A percentile compares a stretch with the other conserved stretches of the same genome.
Conservation (phyloP, 2,329 filamentous ascomycete species). For the Monilinia polystroma region DNA sequence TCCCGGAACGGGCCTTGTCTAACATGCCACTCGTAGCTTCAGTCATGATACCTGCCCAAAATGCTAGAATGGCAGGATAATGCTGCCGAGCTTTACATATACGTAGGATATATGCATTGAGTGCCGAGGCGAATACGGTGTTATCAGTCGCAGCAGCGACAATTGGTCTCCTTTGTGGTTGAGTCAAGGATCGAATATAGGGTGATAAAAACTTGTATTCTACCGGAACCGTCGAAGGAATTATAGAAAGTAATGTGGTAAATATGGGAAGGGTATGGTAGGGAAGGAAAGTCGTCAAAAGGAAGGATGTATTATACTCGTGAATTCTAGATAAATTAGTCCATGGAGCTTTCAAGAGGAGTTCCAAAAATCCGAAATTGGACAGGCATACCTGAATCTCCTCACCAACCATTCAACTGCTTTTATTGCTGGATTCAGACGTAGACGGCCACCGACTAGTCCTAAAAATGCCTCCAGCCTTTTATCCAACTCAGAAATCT, state of each 20-base stretch:
- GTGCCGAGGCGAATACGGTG: constrained; percentile 67
- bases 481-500: constrained; percentile 79
- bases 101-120: constrained; percentile 78
- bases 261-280: constrained; percentile 89
- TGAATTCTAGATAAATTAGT: constrained; percentile 63
- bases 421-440: constrained; percentile 85
- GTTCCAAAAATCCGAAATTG: background rate
- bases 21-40: constrained; percentile 83
- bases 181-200: constrained; percentile 75
- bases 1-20: constrained; percentile 72
- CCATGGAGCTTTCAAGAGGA: background rate
- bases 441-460: constrained; percentile 70
- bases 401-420: constrained; percentile 93
- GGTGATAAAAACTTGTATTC: constrained; percentile 83
- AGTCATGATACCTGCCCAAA: constrained; percentile 87
- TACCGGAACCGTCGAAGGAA: constrained; percentile 71
- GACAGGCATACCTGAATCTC: constrained; percentile 69
- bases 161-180: constrained; percentile 75
- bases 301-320: constrained; percentile 77
- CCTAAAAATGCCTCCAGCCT: constrained; percentile 81
- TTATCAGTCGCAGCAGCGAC: constrained; percentile 82
- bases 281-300: constrained; percentile 85
- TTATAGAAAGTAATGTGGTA: constrained; percentile 78
- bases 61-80: constrained; percentile 75
- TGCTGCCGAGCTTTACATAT: constrained; percentile 70